phyloP scores from a whole-genome alignment of 345 rosid species.

The Syzygium oleosum region DNA sequence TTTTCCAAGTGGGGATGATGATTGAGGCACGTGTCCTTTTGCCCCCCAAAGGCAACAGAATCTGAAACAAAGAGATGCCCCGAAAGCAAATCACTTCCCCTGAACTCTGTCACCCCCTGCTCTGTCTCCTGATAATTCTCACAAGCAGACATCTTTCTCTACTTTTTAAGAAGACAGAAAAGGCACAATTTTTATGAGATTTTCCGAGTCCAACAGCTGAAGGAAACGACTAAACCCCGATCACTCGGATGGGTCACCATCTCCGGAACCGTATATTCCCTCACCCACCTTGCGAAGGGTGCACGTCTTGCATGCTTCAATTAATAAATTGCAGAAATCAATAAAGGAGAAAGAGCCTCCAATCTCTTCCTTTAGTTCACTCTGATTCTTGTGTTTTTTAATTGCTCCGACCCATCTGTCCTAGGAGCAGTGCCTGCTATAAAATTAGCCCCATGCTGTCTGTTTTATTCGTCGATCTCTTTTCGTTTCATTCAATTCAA shows the following conservation, averaged over 20 bases:
- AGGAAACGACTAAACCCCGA: neutral
- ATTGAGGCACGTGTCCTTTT: neutral
- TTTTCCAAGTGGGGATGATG: neutral
- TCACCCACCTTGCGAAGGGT: neutral
- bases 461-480: neutral
- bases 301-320: neutral
- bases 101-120: neutral
- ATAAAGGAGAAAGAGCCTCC: neutral
- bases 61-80: neutral
- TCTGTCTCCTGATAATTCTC: neutral
- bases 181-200: neutral
- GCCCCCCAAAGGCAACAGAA: neutral
- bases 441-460: neutral
- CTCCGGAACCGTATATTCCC: neutral
- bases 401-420: neutral
- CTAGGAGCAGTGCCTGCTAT: neutral
- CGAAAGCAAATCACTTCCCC: neutral
- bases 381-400: neutral
- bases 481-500: neutral
- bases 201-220: neutral
- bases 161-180: neutral
- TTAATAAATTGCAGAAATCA: neutral
- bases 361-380: neutral
- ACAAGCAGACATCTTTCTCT: neutral
- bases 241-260: neutral